phyloP scores from a whole-genome alignment of 2,329 filamentous ascomycete genomes.

The Neofusicoccum parvum region DNA sequence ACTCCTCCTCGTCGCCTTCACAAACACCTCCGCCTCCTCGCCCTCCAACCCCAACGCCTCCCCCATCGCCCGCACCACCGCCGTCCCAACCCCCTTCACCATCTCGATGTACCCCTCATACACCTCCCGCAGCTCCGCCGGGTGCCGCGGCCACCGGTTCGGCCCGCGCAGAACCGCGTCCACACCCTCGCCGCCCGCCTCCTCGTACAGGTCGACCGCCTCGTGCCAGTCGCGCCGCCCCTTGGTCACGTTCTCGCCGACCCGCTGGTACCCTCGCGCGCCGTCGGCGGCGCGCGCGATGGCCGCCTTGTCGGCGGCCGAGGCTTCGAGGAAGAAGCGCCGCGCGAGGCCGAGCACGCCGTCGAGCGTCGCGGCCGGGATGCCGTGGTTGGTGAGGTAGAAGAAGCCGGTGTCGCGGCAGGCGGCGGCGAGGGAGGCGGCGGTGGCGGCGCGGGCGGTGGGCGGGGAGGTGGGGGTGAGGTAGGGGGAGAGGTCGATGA shows the following conservation, averaged over 20 bases:
- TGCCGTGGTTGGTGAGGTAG: conserved; percentile 46
- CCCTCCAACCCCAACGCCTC: conserved; percentile 36
- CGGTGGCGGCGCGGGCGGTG: conserved; percentile 29
- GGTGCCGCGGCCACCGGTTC: conserved; percentile 47
- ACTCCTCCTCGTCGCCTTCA: conserved; percentile 33
- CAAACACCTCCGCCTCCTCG: conserved; percentile 34
- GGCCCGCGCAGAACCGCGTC: conserved; percentile 41
- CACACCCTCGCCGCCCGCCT: conserved; percentile 26
- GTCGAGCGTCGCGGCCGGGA: conserved; percentile 32
- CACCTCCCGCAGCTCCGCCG: conserved; percentile 30
- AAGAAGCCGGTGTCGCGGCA: conserved; percentile 47
- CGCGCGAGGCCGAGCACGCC: conserved; percentile 36
- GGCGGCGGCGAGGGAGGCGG: conserved; percentile 37
- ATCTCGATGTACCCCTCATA: conserved; percentile 37
- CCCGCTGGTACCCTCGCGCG: conserved; percentile 40
- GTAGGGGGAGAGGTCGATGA: conserved; percentile 46
- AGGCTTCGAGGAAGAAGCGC: conserved; percentile 36
- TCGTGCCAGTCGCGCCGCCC: conserved; percentile 41
- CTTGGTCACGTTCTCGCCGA: conserved; percentile 41
- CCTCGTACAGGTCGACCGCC: conserved; percentile 45
- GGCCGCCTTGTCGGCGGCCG: conserved; percentile 33
- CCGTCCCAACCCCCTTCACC: conserved; percentile 35
- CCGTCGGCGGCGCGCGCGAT: conserved; percentile 40
- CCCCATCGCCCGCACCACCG: conserved; percentile 43
- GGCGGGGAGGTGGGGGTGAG: conserved; percentile 27